A percentile compares a stretch with the other conserved stretches of the same genome.
phyloP scores from a whole-genome alignment of 345 rosid genomes.

The Cardamine chenopodiifolia region DNA sequence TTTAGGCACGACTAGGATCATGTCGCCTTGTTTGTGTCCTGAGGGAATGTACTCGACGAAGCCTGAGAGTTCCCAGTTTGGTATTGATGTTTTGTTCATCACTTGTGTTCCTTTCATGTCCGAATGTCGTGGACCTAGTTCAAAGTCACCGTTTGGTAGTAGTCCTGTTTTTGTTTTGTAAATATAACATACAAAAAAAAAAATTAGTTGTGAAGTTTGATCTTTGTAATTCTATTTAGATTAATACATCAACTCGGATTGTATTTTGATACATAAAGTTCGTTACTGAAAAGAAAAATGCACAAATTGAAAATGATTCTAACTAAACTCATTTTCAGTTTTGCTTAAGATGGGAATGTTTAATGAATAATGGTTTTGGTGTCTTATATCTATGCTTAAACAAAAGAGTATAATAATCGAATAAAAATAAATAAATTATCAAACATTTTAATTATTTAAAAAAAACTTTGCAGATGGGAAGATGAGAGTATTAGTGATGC shows the following conservation, averaged over 20 bases:
- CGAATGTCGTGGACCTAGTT: conserved; percentile 54
- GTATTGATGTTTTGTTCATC: conserved; percentile 51
- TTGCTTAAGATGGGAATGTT: conserved; percentile 26
- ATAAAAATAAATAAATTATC: neutral
- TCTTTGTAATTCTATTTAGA: neutral
- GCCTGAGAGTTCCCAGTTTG: conserved; percentile 76
- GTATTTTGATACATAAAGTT: neutral
- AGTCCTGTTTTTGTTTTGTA: conserved; percentile 50
- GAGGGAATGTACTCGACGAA: conserved; percentile 81
- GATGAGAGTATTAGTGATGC: conserved; percentile 29
- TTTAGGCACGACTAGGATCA: conserved; percentile 83
- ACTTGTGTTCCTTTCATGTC: conserved; percentile 76
- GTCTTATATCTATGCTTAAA: conserved; percentile 4
- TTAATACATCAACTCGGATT: neutral
- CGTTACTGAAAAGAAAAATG: neutral
- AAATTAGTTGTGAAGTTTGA: neutral
- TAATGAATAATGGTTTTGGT: neutral
- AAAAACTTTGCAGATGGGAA: conserved; percentile 31
- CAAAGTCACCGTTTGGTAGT: conserved; percentile 82
- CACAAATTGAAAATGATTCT: conserved; percentile 8
- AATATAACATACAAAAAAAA: neutral
- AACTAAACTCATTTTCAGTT: neutral
- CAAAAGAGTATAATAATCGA: neutral
- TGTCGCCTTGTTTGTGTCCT: conserved; percentile 92
- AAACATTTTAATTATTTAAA: neutral